Evolutionary conservation across 2,329 filamentous ascomycete species (phyloP).

Genomic region (Penicillium sp.): DNA sequence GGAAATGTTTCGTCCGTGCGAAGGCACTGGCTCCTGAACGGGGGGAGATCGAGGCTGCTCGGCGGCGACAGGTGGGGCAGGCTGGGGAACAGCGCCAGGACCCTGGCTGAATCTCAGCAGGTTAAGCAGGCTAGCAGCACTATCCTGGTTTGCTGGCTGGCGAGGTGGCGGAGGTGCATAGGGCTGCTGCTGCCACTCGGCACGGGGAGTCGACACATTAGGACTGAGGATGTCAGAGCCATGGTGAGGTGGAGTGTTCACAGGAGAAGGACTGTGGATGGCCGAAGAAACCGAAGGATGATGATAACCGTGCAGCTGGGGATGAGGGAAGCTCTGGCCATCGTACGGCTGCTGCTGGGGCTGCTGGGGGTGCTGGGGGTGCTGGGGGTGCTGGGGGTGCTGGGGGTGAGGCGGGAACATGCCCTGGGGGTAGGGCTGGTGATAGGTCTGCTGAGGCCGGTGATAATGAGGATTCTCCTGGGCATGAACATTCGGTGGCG

Average conservation of each 20-base stretch:
- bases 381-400: slow-evolving; percentile 21
- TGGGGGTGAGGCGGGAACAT: slow-evolving; percentile 36
- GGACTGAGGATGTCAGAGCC: slow-evolving; percentile 63
- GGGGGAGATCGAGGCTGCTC: slow-evolving; percentile 36
- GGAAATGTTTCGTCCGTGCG: slow-evolving; percentile 50
- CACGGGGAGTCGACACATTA: slow-evolving; percentile 50
- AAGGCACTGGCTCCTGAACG: slow-evolving; percentile 31
- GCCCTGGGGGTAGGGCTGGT: slow-evolving; percentile 31
- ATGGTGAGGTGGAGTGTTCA: slow-evolving; percentile 60
- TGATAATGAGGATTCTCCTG: slow-evolving; percentile 36
- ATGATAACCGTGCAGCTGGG: slow-evolving; percentile 51
- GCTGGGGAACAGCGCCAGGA: slow-evolving; percentile 36
- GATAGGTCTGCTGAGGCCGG: slow-evolving; percentile 32
- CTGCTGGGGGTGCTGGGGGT: slow-evolving; percentile 19
- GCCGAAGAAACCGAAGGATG: slow-evolving; percentile 63
- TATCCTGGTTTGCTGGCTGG: slow-evolving; percentile 48
- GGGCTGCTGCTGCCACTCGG: slow-evolving; percentile 45
- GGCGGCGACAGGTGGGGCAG: slow-evolving; percentile 29
- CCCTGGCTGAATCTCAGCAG: slow-evolving; percentile 66
- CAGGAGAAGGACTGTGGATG: slow-evolving; percentile 59
- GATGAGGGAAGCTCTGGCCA: slow-evolving; percentile 38
- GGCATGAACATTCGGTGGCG: slow-evolving; percentile 36
- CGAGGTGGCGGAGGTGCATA: slow-evolving; percentile 30
- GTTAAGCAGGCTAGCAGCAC: slow-evolving; percentile 64
- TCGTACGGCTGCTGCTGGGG: slow-evolving; percentile 36